Evolutionary conservation across 441 rosid species (phyloP), one percentile per base, ranked within the genome.

Genomic region (Raphanus hybrid): DNA sequence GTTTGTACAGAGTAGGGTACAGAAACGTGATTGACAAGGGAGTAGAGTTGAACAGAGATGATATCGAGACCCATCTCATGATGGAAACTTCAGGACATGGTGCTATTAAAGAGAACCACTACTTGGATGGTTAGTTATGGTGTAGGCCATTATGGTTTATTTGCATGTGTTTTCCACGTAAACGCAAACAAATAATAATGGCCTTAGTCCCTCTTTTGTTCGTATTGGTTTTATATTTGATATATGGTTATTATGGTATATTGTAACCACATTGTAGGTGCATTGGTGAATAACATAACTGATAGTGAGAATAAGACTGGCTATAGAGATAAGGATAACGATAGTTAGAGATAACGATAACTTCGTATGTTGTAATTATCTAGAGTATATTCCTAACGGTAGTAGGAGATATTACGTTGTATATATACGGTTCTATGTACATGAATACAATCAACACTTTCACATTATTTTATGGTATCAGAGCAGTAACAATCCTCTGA

Each of bases 41-140:
- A 9, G 87, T 86, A 15, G 87, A 88, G 64, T 82, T 92, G 68
- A 89, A 92, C 48, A 64, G 76, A 77, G 91, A 94, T 6, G 97
- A 94, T 3, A 61, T 92, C n/a, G 92, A 94, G 72, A 82, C 97
- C n/a, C 93, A 91, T 84, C 91, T 94, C 43, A 91, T 90, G 97
- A 94, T 94, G 97, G 98, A 94, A 83, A 94, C 97, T n/a, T 91
- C 98, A 5, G 98, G 97, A 3, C 98, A 92, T 73, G 98, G 98
- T 55, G 97, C 98, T 76, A 86, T 92, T 43, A 89, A 88, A 74
- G 97, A 94, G 86, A 94, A 94, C 77, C 84, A 90, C 86, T 91
- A 88, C 82, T 85, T 94, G 4, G 98, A 92, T 74, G 97, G 97
- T 90, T 69, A 57, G 74, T 48, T 7, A 4, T 39, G 1, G 45